Evolutionary conservation across 2,329 filamentous ascomycete genomes (phyloP), one percentile per base, ranked within the genome.

Genomic region (Arachnomyces sp.): DNA sequence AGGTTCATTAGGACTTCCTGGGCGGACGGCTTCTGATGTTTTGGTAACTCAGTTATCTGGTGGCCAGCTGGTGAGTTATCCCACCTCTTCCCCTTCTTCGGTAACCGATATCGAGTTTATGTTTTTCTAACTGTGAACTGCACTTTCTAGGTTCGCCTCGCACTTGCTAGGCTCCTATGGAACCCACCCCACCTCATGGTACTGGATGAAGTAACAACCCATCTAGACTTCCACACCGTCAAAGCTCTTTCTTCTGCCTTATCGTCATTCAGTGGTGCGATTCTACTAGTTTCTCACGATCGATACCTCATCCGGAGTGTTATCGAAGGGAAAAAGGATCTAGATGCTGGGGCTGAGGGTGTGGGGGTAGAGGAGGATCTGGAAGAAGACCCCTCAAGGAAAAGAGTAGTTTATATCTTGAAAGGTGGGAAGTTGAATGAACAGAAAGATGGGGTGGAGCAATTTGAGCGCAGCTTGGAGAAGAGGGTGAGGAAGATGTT

Each of bases 141-240:
- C 36, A 28, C 29, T 20, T 38, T 16, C 18, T 39, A 72, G 57
- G 70, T 77, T 3, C 67, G 74, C n/a, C 57, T 77, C 2, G 79
- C 81, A 44, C 66, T 90, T 36, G 82, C 82, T 1, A 72, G 76
- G 35, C 62, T 88, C n/a, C 64, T 90, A 28, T 81, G 79, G 72
- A 67, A 66, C 31, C 68, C 74, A 3, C 84, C 84, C 14, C 84
- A 89, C 48, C 73, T 84, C 42, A 70, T 90, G 2, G 72, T 90
- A 4, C 72, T 90, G 6, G 85, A 90, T 56, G 87, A 87, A 58
- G 81, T 87, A 16, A 92, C 85, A 5, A 90, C 86, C 1, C 87
- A 94, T 66, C 70, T 93, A 31, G 87, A 93, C 57, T 84, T 83
- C 46, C 78, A 92, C 61, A 90, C 83, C 0, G 84, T 90, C 16